Evolutionary conservation across 2,329 filamentous ascomycete genomes (phyloP).

Genomic region (Penicillium sp.): DNA sequence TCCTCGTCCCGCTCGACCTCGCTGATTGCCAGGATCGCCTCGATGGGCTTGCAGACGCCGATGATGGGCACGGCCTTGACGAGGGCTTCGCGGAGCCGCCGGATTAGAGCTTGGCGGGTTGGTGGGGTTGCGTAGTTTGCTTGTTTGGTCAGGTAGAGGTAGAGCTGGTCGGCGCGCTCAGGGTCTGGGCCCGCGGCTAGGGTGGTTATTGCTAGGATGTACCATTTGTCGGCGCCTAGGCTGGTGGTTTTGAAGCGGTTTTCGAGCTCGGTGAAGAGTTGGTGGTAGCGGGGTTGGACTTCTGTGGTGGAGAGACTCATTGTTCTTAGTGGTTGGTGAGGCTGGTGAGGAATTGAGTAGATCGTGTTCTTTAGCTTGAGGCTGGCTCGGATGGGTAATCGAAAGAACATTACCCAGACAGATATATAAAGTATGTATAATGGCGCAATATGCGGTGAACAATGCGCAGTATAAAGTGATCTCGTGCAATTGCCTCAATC

Average conservation of each 20-base stretch:
- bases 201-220: constrained; percentile 41
- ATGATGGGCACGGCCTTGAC: constrained; percentile 57
- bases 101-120: constrained; percentile 35
- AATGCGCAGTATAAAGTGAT: background rate
- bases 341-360: background rate
- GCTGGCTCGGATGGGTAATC: constrained; percentile 1
- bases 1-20: constrained; percentile 54
- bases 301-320: constrained; percentile 18
- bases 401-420: constrained; percentile 2
- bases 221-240: constrained; percentile 31
- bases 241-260: constrained; percentile 27
- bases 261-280: constrained; percentile 32
- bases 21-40: constrained; percentile 56
- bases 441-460: background rate
- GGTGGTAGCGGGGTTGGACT: constrained; percentile 27
- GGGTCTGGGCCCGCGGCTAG: constrained; percentile 52
- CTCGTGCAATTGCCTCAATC: background rate
- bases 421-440: background rate
- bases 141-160: constrained; percentile 53
- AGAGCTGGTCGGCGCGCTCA: constrained; percentile 52
- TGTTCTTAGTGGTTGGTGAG: constrained; percentile 2
- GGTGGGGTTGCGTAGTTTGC: constrained; percentile 40
- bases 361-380: background rate
- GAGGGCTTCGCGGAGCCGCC: constrained; percentile 52
- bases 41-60: constrained; percentile 61